A percentile compares a stretch with the other conserved stretches of the same genome.
Conservation (phyloP, 768 basidiomycete species). For the Punctularia strigosozonata region DNA sequence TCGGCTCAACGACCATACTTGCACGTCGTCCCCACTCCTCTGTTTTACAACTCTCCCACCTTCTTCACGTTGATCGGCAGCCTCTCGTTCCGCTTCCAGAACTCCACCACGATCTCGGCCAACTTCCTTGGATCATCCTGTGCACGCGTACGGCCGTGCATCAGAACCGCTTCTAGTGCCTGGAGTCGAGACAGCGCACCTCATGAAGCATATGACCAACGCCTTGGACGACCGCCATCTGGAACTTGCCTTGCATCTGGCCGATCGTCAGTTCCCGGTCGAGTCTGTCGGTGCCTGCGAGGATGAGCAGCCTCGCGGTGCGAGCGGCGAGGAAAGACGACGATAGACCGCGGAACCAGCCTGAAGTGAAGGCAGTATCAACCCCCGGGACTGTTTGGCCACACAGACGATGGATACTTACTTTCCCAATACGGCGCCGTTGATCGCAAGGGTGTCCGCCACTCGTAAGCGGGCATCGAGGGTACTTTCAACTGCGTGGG, state of each 20-base stretch:
- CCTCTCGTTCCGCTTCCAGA: slow-evolving; percentile 84
- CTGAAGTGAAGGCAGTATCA: slow-evolving; percentile 24
- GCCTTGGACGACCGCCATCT: slow-evolving; percentile 68
- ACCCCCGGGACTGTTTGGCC: not conserved
- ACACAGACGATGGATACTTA: slow-evolving; percentile 23
- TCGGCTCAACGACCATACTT: no score
- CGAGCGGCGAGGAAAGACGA: slow-evolving; percentile 64
- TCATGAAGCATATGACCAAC: slow-evolving; percentile 95
- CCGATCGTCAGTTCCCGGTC: slow-evolving; percentile 93
- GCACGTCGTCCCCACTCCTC: no score
- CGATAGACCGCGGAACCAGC: slow-evolving; percentile 86
- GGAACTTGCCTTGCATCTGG: slow-evolving; percentile 80
- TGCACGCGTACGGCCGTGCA: not conserved
- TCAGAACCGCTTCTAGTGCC: not conserved
- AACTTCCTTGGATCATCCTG: slow-evolving; percentile 80
- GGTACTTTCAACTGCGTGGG: slow-evolving; percentile 10
- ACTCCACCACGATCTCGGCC: slow-evolving; percentile 75
- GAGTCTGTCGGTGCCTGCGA: slow-evolving; percentile 88
- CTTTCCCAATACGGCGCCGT: slow-evolving; percentile 89
- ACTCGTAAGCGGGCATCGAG: slow-evolving; percentile 29
- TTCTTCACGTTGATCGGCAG: slow-evolving; percentile 48
- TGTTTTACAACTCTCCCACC: slow-evolving; percentile 38
- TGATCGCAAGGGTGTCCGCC: slow-evolving; percentile 76
- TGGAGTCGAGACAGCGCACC: slow-evolving; percentile 29
- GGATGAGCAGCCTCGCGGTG: slow-evolving; percentile 75